Conservation (phyloP, 805 yeast genomes). For the Pichia rugopelliculosa region DNA sequence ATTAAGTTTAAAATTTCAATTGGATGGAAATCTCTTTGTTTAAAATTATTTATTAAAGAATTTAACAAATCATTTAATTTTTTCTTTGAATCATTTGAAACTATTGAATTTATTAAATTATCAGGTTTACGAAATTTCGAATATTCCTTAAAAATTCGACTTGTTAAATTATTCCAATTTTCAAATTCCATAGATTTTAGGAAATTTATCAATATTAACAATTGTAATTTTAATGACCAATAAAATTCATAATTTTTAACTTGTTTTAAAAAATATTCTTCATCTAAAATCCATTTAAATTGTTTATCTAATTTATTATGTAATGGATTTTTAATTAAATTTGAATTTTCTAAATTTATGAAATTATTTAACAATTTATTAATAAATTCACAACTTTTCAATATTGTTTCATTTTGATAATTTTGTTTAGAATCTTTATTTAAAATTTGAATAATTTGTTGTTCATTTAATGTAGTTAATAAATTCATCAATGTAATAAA, state of each 20-base stretch:
- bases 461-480: not conserved
- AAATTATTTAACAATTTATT: not conserved
- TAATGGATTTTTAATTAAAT: not conserved
- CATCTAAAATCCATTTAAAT: slow-evolving; percentile 24
- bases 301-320: not conserved
- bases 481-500: not conserved
- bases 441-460: not conserved
- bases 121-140: slow-evolving; percentile 22
- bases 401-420: not conserved
- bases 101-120: slow-evolving; percentile 8
- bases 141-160: slow-evolving; percentile 15
- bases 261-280: slow-evolving; percentile 20
- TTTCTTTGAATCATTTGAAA: not conserved
- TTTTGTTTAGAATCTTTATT: not conserved
- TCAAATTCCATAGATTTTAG: slow-evolving; percentile 14
- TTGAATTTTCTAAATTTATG: not conserved
- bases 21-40: slow-evolving; percentile 2
- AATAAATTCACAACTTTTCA: slow-evolving; percentile 14
- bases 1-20: slow-evolving; percentile 13
- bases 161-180: slow-evolving; percentile 16
- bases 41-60: not conserved
- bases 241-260: slow-evolving; percentile 14
- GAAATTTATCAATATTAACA: slow-evolving; percentile 20
- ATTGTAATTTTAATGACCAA: slow-evolving; percentile 18
- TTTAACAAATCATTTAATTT: not conserved